phyloP scores from a whole-genome alignment of 2,329 filamentous ascomycete species.

The Incumbomyces delicatus region DNA sequence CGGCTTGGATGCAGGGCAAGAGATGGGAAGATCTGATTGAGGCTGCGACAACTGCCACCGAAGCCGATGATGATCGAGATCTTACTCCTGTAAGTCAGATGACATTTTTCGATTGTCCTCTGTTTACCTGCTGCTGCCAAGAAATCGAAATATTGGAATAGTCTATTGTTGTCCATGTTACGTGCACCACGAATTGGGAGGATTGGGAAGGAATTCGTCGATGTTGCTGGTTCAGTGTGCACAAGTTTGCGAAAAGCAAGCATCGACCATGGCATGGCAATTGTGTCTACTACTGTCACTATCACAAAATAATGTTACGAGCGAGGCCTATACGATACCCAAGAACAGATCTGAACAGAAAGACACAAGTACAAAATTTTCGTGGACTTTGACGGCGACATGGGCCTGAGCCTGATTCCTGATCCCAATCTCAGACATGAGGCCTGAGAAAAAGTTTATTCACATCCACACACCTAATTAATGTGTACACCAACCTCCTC shows the following conservation, averaged over 20 bases:
- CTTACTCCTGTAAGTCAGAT: conserved; percentile 65
- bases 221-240: conserved; percentile 7
- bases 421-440: conserved; percentile 5
- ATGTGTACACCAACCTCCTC: conserved; percentile 24
- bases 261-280: conserved; percentile 9
- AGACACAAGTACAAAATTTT: conserved; percentile 7
- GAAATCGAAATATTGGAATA: conserved; percentile 22
- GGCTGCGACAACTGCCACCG: conserved; percentile 82
- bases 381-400: conserved; percentile 7
- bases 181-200: conserved; percentile 7
- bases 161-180: conserved; percentile 9
- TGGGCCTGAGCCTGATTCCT: conserved; percentile 4
- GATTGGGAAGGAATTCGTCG: not conserved
- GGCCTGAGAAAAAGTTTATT: conserved; percentile 22
- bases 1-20: conserved; percentile 65
- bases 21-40: conserved; percentile 96
- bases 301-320: conserved; percentile 12
- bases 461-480: conserved; percentile 21
- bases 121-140: conserved; percentile 23
- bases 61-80: conserved; percentile 77
- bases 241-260: conserved; percentile 8
- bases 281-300: conserved; percentile 20
- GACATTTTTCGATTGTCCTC: conserved; percentile 24
- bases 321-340: conserved; percentile 8
- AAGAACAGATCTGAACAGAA: conserved; percentile 5